Evolutionary conservation across 2,329 filamentous ascomycete species (phyloP).

Genomic region (Raffaelea albimanens): DNA sequence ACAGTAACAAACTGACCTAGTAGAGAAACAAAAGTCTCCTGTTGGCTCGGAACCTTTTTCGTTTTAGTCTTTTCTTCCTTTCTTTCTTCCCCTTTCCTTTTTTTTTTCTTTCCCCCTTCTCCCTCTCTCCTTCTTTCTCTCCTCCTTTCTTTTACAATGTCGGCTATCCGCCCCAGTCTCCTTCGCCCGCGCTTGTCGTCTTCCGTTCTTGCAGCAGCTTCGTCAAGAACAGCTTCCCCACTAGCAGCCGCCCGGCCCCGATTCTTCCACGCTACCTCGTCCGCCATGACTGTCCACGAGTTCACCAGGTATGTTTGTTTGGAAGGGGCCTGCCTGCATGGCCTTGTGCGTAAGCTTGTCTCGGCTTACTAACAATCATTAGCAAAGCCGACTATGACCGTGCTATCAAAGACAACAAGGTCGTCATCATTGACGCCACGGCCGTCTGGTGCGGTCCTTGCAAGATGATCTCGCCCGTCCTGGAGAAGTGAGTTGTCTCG

Average conservation of each 20-base stretch:
- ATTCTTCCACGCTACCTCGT: constrained; percentile 9
- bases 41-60: too few relatives aligned
- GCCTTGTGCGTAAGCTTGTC: too few relatives aligned
- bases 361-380: neutral
- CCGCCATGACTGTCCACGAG: constrained; percentile 10
- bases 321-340: too few relatives aligned
- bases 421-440: constrained; percentile 78
- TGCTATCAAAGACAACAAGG: constrained; percentile 24
- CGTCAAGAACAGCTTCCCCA: neutral
- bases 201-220: neutral
- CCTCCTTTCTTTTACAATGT: neutral
- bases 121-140: neutral
- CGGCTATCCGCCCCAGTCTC: neutral
- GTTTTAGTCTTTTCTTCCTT: neutral
- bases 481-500: constrained; percentile 44
- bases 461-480: constrained; percentile 75
- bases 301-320: constrained; percentile 6
- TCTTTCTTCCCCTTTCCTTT: neutral
- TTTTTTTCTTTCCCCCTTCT: neutral
- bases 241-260: neutral
- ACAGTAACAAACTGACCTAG: too few relatives aligned
- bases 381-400: constrained; percentile 21
- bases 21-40: too few relatives aligned
- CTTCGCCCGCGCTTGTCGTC: neutral
- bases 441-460: constrained; percentile 92